These are phyloP conservation scores for Boletellus emodensis DNA, from an alignment of 768 basidiomycete genomes.

Conservation along the genomic window DNA sequence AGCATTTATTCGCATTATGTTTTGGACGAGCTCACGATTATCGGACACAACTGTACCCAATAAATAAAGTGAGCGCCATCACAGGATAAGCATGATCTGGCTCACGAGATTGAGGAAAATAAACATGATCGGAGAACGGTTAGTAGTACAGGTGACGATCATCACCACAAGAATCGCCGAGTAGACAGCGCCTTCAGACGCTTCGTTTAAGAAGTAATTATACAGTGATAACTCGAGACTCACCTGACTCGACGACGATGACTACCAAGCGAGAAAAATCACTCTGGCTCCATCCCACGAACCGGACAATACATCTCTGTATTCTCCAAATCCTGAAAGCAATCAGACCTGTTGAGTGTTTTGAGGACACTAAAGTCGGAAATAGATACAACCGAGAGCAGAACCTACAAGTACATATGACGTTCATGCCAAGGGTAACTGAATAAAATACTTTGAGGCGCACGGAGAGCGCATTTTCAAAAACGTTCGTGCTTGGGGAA, in stretches of 20 bases:
- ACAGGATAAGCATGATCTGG: background rate
- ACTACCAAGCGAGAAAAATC: background rate
- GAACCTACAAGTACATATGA: background rate
- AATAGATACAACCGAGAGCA: background rate
- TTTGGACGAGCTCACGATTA: conserved; percentile 12
- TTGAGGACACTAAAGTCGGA: background rate
- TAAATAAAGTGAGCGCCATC: background rate
- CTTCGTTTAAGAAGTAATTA: background rate
- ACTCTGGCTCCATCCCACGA: background rate
- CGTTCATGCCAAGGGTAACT: background rate
- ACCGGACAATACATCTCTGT: background rate
- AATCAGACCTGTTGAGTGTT: background rate
- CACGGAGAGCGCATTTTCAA: background rate
- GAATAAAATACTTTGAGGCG: conserved; percentile 1
- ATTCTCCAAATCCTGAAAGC: conserved; percentile 2
- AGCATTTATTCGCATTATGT: background rate
- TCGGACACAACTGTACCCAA: conserved; percentile 8
- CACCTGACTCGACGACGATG: conserved; percentile 2
- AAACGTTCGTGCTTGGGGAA: background rate
- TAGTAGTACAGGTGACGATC: conserved; percentile 10
- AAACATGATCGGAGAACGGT: conserved; percentile 1
- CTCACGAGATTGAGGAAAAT: conserved; percentile 19
- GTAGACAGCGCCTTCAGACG: background rate
- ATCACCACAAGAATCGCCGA: conserved; percentile 13
- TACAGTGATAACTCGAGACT: background rate